Conservation (phyloP, 2,329 filamentous ascomycete species). For the Cercospora citrullina region DNA sequence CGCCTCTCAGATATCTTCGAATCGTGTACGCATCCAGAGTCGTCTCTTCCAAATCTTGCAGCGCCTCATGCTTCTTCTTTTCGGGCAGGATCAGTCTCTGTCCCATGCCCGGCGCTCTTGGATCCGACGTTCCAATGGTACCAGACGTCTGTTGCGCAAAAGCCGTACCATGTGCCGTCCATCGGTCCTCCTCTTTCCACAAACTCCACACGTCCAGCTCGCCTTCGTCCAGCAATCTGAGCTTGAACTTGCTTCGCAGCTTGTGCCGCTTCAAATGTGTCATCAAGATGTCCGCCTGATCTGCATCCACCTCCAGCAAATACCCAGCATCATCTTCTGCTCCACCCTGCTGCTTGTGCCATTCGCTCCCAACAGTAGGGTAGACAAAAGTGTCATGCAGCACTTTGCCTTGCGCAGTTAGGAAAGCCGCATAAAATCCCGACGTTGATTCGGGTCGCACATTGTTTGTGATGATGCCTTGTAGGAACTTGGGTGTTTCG, state of each 20-base stretch:
- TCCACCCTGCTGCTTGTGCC: constrained; percentile 31
- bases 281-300: constrained; percentile 61
- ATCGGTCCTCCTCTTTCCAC: constrained; percentile 62
- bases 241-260: constrained; percentile 73
- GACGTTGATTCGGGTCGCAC: constrained; percentile 53
- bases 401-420: constrained; percentile 78
- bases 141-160: constrained; percentile 23
- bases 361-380: constrained; percentile 50
- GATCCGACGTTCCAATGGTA: constrained; percentile 44
- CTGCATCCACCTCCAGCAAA: constrained; percentile 79
- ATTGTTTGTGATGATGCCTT: constrained; percentile 80
- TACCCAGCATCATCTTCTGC: constrained; percentile 54
- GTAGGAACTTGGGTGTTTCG: constrained; percentile 81
- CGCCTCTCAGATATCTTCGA: constrained; percentile 73
- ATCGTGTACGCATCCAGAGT: constrained; percentile 62
- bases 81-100: constrained; percentile 36
- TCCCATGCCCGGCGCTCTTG: constrained; percentile 41
- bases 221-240: constrained; percentile 64
- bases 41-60: constrained; percentile 46
- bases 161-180: constrained; percentile 36
- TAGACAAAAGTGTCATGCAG: constrained; percentile 91
- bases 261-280: constrained; percentile 83
- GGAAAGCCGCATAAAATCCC: constrained; percentile 78
- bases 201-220: constrained; percentile 71
- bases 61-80: constrained; percentile 29